Percentiles rank a stretch among this genome's conserved stretches.
These are phyloP conservation scores for Citrullus mucosospermus DNA, from an alignment of 306 rosid genomes.

Conservation along the genomic window DNA sequence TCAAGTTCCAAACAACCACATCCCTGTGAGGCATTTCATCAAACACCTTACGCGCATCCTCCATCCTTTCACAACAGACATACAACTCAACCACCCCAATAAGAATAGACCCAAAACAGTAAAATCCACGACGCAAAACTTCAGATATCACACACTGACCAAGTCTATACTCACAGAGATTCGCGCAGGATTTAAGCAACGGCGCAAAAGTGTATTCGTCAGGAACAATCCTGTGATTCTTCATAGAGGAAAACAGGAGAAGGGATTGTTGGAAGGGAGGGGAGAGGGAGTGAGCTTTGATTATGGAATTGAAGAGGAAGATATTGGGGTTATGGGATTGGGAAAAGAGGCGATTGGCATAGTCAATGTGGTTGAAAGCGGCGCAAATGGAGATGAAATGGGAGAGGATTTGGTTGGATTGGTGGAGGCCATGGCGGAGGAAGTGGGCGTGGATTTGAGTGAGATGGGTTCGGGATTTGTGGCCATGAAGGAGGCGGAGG, in stretches of 20 bases:
- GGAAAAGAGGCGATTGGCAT: conserved; percentile 45
- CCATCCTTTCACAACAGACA: conserved; percentile 25
- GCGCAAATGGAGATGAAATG: conserved; percentile 66
- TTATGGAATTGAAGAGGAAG: conserved; percentile 59
- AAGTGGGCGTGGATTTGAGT: conserved; percentile 55
- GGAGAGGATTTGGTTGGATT: conserved; percentile 58
- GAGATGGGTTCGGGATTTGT: conserved; percentile 35
- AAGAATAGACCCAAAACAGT: conserved; percentile 21
- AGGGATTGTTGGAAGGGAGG: conserved; percentile 42
- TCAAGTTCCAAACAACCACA: conserved; percentile 57
- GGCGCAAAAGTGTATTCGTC: conserved; percentile 56
- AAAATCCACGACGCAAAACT: conserved; percentile 32
- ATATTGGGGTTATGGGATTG: conserved; percentile 42
- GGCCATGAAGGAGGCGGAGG: conserved; percentile 57
- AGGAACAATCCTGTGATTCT: conserved; percentile 23
- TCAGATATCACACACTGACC: conserved; percentile 42
- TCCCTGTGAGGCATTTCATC: conserved; percentile 43
- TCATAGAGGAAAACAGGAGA: conserved; percentile 38
- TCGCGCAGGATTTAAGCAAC: conserved; percentile 46
- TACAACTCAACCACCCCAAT: conserved; percentile 48
- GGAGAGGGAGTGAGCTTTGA: conserved; percentile 52
- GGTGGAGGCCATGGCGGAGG: conserved; percentile 68
- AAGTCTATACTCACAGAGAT: conserved; percentile 19
- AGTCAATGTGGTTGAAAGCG: conserved; percentile 21
- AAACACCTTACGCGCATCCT: conserved; percentile 51